Percentiles rank a stretch among this genome's conserved stretches.
These are phyloP conservation scores for Penicillium sp. DNA, from an alignment of 2,329 filamentous ascomycete species.

Conservation along the genomic window DNA sequence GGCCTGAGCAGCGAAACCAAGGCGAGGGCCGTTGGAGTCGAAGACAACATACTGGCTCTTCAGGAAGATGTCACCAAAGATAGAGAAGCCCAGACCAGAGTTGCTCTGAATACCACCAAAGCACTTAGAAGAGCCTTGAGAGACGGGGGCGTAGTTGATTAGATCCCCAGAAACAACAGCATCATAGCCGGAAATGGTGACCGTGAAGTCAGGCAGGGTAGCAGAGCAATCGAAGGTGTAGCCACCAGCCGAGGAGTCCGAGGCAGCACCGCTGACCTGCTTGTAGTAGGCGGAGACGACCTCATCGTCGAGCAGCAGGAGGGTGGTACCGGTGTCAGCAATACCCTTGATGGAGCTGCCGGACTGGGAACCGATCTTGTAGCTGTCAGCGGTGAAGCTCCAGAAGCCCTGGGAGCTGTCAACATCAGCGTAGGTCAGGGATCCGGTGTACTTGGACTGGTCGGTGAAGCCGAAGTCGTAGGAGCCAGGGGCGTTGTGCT, in stretches of 20 bases:
- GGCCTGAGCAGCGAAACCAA: slow-evolving; percentile 51
- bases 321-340: slow-evolving; percentile 68
- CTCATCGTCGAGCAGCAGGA: slow-evolving; percentile 58
- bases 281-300: slow-evolving; percentile 62
- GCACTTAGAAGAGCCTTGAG: slow-evolving; percentile 51
- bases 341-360: slow-evolving; percentile 53
- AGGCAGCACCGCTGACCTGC: slow-evolving; percentile 53
- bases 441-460: slow-evolving; percentile 57
- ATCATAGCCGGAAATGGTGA: slow-evolving; percentile 51
- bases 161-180: slow-evolving; percentile 55
- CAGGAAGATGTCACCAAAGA: slow-evolving; percentile 77
- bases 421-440: slow-evolving; percentile 57
- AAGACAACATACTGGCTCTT: slow-evolving; percentile 77
- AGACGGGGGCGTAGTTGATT: slow-evolving; percentile 55
- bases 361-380: slow-evolving; percentile 53
- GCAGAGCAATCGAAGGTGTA: slow-evolving; percentile 56
- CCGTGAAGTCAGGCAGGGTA: slow-evolving; percentile 54
- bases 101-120: slow-evolving; percentile 74
- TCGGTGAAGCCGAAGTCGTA: slow-evolving; percentile 64
- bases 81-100: slow-evolving; percentile 59
- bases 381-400: slow-evolving; percentile 59
- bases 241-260: slow-evolving; percentile 52
- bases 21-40: slow-evolving; percentile 52
- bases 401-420: slow-evolving; percentile 63
- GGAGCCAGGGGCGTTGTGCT: slow-evolving; percentile 52